A percentile compares a stretch with the other conserved stretches of the same genome.
Evolutionary conservation across 768 basidiomycete species (phyloP).

Genomic region (Tylopilus sp.): DNA sequence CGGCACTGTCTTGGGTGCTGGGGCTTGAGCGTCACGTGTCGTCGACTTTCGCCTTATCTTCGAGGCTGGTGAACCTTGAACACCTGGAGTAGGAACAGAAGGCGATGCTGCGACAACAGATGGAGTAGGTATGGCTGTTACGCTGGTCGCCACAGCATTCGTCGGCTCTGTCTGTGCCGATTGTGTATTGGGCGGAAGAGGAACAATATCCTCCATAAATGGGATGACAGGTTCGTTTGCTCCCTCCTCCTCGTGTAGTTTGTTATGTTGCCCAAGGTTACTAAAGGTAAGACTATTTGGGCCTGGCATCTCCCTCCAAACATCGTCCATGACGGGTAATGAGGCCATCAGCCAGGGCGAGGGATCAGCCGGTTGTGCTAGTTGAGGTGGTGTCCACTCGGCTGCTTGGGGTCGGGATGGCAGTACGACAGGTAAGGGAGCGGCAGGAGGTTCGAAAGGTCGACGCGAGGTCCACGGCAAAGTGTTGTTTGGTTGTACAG

Average conservation of each 20-base stretch:
- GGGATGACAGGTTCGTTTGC: slow-evolving; percentile 17
- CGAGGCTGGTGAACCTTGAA: slow-evolving; percentile 21
- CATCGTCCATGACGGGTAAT: slow-evolving; percentile 42
- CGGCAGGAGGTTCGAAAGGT: slow-evolving; percentile 18
- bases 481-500: slow-evolving; percentile 18
- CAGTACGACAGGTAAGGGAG: slow-evolving; percentile 19
- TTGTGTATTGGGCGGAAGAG: slow-evolving; percentile 15
- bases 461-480: slow-evolving; percentile 24
- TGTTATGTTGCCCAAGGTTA: slow-evolving; percentile 58
- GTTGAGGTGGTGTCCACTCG: slow-evolving; percentile 37
- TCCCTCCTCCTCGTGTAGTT: slow-evolving; percentile 42
- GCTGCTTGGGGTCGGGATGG: slow-evolving; percentile 25
- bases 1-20: slow-evolving; percentile 17
- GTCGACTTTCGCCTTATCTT: slow-evolving; percentile 28
- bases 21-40: slow-evolving; percentile 22
- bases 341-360: slow-evolving; percentile 57
- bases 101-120: slow-evolving; percentile 10
- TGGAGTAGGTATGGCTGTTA: slow-evolving; percentile 1
- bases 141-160: slow-evolving; percentile 2
- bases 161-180: slow-evolving; percentile 14
- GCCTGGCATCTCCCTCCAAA: slow-evolving; percentile 42
- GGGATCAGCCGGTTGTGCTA: slow-evolving; percentile 33
- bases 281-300: slow-evolving; percentile 53
- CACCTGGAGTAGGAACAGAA: slow-evolving; percentile 10
- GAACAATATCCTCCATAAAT: slow-evolving; percentile 13